A percentile compares a stretch with the other conserved stretches of the same genome.
Conservation (phyloP, 164 flowering plant genomes). For the Nymphaea thermarum region DNA sequence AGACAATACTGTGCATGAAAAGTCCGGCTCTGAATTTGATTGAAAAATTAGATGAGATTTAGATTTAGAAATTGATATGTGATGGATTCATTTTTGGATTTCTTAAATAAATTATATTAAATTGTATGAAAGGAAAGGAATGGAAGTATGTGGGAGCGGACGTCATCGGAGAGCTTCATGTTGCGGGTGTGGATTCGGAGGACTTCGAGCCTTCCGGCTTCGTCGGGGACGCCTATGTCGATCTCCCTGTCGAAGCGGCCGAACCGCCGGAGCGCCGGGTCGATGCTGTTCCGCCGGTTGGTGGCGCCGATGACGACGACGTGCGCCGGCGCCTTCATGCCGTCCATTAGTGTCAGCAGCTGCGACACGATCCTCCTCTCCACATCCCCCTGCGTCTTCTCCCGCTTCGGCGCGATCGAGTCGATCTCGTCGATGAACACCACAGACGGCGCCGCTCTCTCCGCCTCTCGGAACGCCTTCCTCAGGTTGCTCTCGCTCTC, state of each 20-base stretch:
- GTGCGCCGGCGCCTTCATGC: conserved; percentile 73
- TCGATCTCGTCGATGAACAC: conserved; percentile 81
- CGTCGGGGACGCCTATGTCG: conserved; percentile 88
- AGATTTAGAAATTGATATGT: neutral
- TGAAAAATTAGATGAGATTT: no score
- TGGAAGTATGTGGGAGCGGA: conserved; percentile 6
- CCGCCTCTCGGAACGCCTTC: conserved; percentile 89
- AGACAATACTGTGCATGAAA: neutral
- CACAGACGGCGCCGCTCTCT: conserved; percentile 77
- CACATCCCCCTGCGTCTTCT: conserved; percentile 80
- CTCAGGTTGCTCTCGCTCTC: conserved; percentile 89
- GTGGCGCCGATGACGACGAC: conserved; percentile 86
- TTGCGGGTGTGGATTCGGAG: conserved; percentile 87
- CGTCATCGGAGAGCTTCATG: conserved; percentile 86
- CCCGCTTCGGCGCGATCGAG: conserved; percentile 83
- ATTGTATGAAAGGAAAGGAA: neutral
- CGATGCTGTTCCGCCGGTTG: conserved; percentile 74
- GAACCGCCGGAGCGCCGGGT: conserved; percentile 80
- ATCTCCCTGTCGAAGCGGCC: conserved; percentile 83
- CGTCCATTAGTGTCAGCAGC: conserved; percentile 82
- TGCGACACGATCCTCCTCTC: conserved; percentile 86
- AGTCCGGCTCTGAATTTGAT: neutral
- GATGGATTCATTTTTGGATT: neutral
- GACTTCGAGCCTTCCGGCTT: conserved; percentile 83
- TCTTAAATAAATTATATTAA: neutral